Evolutionary conservation across 2,329 filamentous ascomycete species (phyloP).

Genomic region (Penicillium crustosum): DNA sequence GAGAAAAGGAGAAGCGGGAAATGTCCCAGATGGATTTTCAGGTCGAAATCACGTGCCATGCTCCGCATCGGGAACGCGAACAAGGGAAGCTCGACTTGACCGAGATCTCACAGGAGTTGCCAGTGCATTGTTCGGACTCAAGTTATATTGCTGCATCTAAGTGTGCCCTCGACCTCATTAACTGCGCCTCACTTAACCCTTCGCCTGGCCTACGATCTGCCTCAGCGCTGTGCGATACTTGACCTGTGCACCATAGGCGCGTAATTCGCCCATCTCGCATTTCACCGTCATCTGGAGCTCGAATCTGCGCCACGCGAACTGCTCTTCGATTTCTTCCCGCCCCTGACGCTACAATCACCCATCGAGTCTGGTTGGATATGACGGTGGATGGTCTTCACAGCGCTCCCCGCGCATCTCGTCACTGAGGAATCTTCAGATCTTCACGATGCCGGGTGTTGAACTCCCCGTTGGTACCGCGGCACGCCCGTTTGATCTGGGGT

Average conservation of each 20-base stretch:
- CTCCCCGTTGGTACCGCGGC: conserved; percentile 30
- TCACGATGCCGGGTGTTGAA: conserved; percentile 43
- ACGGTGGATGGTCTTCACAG: conserved; percentile 37
- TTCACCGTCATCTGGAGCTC: background rate
- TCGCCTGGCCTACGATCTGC: background rate
- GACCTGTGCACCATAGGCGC: background rate
- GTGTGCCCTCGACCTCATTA: background rate
- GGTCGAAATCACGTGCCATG: conserved; percentile 20
- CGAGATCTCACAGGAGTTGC: background rate
- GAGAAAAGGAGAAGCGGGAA: conserved; percentile 9
- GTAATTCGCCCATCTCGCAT: conserved; percentile 1
- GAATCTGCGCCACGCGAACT: background rate
- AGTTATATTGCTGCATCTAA: background rate
- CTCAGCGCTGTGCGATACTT: background rate
- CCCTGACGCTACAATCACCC: conserved; percentile 4
- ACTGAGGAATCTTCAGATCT: conserved; percentile 32
- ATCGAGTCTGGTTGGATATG: conserved; percentile 38
- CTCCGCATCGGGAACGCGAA: conserved; percentile 28
- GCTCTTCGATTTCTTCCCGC: background rate
- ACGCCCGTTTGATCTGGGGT: conserved; percentile 40
- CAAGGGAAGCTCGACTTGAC: conserved; percentile 14
- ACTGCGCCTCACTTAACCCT: background rate
- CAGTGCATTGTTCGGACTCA: conserved; percentile 1
- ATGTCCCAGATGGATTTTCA: conserved; percentile 22
- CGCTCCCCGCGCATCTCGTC: conserved; percentile 40